Evolutionary conservation across 441 rosid species (phyloP).

Genomic region (Kokia cookei): DNA sequence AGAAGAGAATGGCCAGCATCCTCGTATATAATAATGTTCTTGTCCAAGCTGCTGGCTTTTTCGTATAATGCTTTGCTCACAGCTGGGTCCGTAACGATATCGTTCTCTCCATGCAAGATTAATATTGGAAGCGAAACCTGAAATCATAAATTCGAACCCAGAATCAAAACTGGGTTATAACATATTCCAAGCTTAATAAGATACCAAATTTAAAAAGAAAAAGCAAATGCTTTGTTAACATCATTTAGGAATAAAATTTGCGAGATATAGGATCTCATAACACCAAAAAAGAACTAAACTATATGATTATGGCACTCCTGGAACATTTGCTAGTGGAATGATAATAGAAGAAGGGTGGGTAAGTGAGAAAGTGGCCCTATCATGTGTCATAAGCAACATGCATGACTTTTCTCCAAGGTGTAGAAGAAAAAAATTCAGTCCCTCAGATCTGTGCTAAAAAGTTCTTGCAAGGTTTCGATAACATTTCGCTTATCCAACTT

Average conservation of each 20-base stretch:
- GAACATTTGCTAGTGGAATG: not conserved
- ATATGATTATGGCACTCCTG: not conserved
- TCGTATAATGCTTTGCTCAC: conserved; percentile 75
- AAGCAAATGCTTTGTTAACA: not conserved
- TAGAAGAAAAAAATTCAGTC: not conserved
- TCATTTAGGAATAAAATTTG: not conserved
- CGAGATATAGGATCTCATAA: not conserved
- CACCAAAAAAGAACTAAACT: not conserved
- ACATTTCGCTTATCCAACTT: not conserved
- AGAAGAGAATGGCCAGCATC: conserved; percentile 74
- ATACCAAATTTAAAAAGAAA: not conserved
- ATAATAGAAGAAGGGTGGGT: not conserved
- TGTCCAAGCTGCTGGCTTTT: conserved; percentile 78
- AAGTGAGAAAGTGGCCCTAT: not conserved
- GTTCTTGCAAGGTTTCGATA: not conserved
- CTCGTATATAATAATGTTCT: conserved; percentile 55
- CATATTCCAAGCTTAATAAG: not conserved
- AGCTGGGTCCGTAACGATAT: conserved; percentile 78
- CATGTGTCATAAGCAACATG: not conserved
- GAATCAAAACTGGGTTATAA: not conserved
- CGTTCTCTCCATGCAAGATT: conserved; percentile 82
- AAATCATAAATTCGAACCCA: not conserved
- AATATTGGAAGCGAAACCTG: conserved; percentile 80
- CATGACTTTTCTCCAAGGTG: not conserved
- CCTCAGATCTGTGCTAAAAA: not conserved